A percentile compares a stretch with the other conserved stretches of the same genome.
Conservation (phyloP, 345 rosid genomes). For the Firmiana major region DNA sequence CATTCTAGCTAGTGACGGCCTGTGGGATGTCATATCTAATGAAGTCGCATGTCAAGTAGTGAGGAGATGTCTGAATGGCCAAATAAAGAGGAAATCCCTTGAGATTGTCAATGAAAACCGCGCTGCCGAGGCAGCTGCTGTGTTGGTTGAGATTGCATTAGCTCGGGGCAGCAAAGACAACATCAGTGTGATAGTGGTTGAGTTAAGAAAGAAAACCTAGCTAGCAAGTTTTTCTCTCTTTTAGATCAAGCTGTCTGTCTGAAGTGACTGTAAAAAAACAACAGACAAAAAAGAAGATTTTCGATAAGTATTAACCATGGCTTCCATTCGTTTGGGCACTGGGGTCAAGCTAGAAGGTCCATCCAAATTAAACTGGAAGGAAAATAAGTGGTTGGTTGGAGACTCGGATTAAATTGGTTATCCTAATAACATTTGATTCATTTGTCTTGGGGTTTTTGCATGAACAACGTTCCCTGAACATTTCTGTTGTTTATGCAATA, state of each 20-base stretch:
- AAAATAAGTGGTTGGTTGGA: too few species aligned
- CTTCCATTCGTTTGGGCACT: background rate
- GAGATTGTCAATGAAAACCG: conserved; percentile 16
- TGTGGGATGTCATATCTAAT: conserved; percentile 73
- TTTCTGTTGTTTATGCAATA: too few species aligned
- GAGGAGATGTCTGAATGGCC: conserved; percentile 46
- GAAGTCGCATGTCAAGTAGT: conserved; percentile 59
- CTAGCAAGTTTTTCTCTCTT: background rate
- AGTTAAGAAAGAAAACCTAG: conserved; percentile 28
- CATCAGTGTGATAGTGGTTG: conserved; percentile 54
- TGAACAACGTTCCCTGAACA: background rate
- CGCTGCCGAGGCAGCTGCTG: conserved; percentile 42
- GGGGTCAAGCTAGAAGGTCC: background rate
- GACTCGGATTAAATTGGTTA: background rate
- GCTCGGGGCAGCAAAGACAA: conserved; percentile 59
- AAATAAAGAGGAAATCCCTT: conserved; percentile 24
- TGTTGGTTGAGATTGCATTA: conserved; percentile 49
- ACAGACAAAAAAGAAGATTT: background rate
- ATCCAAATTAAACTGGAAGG: background rate
- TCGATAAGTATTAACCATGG: background rate
- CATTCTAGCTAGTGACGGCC: conserved; percentile 67
- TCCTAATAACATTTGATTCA: background rate
- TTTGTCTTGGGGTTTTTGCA: background rate
- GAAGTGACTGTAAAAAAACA: too few species aligned
- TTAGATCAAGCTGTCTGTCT: background rate